phyloP scores from a whole-genome alignment of 495 filamentous ascomycete species.

The Cercophora scortea region DNA sequence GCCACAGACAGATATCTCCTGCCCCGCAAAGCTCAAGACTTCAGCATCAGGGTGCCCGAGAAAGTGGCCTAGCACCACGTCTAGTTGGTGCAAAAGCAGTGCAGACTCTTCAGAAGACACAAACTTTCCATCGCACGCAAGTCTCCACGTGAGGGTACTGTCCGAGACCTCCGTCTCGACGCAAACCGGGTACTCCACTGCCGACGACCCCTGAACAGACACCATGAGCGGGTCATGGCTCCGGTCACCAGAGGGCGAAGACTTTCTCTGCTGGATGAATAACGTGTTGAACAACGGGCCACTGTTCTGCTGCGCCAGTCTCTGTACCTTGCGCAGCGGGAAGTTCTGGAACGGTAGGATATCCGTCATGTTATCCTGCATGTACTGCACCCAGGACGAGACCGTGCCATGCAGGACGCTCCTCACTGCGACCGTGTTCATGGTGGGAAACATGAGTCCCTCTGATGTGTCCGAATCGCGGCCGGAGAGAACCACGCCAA shows the following conservation, averaged over 20 bases:
- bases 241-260: neutral
- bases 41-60: slow-evolving; percentile 33
- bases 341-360: slow-evolving; percentile 54
- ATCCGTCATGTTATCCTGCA: slow-evolving; percentile 52
- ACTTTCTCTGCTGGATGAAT: slow-evolving; percentile 56
- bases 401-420: slow-evolving; percentile 54
- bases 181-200: slow-evolving; percentile 72
- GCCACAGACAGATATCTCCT: slow-evolving; percentile 47
- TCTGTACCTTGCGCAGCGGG: slow-evolving; percentile 56
- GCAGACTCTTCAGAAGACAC: slow-evolving; percentile 31
- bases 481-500: slow-evolving; percentile 66
- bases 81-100: slow-evolving; percentile 44
- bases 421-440: slow-evolving; percentile 67
- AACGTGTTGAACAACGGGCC: slow-evolving; percentile 55
- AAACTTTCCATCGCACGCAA: slow-evolving; percentile 55
- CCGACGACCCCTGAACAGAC: slow-evolving; percentile 50
- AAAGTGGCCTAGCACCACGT: slow-evolving; percentile 46
- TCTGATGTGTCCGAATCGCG: slow-evolving; percentile 51
- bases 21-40: slow-evolving; percentile 42
- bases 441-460: slow-evolving; percentile 63
- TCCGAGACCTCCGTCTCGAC: slow-evolving; percentile 63
- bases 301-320: slow-evolving; percentile 18
- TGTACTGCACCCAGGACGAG: slow-evolving; percentile 52
- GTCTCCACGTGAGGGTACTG: slow-evolving; percentile 51
- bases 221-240: slow-evolving; percentile 23